Conservation (phyloP, 2,329 filamentous ascomycete species). For the Dactylellina parvicollis region DNA sequence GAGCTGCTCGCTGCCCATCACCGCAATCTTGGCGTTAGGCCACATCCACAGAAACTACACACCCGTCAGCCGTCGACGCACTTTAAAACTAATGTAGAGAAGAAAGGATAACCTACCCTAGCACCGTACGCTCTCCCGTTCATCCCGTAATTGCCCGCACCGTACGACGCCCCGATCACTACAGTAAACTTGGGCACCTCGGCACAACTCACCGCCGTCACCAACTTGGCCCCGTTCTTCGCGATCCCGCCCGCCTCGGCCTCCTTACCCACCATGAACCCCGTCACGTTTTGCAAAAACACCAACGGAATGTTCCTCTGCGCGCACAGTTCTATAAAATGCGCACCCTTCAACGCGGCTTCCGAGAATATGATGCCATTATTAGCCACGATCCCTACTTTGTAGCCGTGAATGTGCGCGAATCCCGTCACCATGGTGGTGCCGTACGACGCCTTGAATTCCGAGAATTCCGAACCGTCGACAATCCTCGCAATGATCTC, state of each 20-base stretch:
- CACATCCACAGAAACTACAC: slow-evolving; percentile 79
- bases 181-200: slow-evolving; percentile 97
- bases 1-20: slow-evolving; percentile 95
- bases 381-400: slow-evolving; percentile 92
- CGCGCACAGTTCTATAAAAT: slow-evolving; percentile 94
- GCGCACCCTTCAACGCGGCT: slow-evolving; percentile 89
- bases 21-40: slow-evolving; percentile 91
- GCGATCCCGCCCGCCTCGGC: slow-evolving; percentile 95
- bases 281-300: slow-evolving; percentile 95
- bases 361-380: slow-evolving; percentile 94
- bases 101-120: slow-evolving; percentile 12
- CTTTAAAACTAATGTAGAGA: background rate
- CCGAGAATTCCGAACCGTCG: slow-evolving; percentile 86
- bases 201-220: slow-evolving; percentile 92
- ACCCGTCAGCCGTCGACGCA: background rate
- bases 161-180: slow-evolving; percentile 73
- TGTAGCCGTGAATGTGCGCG: slow-evolving; percentile 86
- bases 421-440: slow-evolving; percentile 91
- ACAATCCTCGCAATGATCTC: slow-evolving; percentile 94
- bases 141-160: slow-evolving; percentile 91
- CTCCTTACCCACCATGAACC: slow-evolving; percentile 96
- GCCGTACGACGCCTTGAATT: slow-evolving; percentile 94
- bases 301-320: slow-evolving; percentile 89
- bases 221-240: slow-evolving; percentile 96
- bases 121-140: slow-evolving; percentile 83